These are phyloP conservation scores for Sphagnum magellanicum DNA, from an alignment of 228 moss, liverwort and hornwort genomes.

Conservation along the genomic window DNA sequence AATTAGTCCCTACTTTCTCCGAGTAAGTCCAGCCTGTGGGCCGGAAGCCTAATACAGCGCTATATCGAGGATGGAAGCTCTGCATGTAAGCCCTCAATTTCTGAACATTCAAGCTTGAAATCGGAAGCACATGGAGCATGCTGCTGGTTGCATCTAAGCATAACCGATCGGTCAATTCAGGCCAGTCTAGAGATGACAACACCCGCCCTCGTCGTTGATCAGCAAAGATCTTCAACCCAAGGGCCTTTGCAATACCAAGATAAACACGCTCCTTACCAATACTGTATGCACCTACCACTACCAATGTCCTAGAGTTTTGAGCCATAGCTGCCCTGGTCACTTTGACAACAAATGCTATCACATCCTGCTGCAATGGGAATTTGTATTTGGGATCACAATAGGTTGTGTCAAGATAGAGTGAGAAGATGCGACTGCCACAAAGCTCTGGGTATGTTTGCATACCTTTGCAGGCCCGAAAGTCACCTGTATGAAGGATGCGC, in stretches of 20 bases:
- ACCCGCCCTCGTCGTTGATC: constrained; percentile 67
- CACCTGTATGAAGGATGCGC: constrained; percentile 75
- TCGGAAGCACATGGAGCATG: constrained; percentile 75
- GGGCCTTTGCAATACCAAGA: constrained; percentile 79
- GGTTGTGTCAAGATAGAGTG: constrained; percentile 81
- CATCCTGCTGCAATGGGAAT: constrained; percentile 84
- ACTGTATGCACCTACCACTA: constrained; percentile 87
- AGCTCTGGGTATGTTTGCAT: constrained; percentile 82
- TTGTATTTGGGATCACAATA: constrained; percentile 79
- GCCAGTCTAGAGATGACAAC: constrained; percentile 76
- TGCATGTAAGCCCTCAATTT: constrained; percentile 78
- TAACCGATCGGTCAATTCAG: constrained; percentile 53
- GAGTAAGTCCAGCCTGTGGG: constrained; percentile 96
- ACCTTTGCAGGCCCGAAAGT: constrained; percentile 71
- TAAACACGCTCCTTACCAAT: constrained; percentile 97
- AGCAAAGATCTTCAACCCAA: constrained; percentile 57
- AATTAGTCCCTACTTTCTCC: constrained; percentile 66
- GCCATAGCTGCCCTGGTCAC: constrained; percentile 52
- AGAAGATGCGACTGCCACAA: constrained; percentile 33
- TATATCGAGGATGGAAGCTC: constrained; percentile 55
- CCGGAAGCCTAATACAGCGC: constrained; percentile 70
- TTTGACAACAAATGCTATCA: constrained; percentile 65
- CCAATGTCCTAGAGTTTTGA: constrained; percentile 75
- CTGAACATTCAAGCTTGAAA: constrained; percentile 73
- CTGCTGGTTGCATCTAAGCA: constrained; percentile 59